Percentiles rank a stretch among this genome's conserved stretches.
Evolutionary conservation across 495 filamentous ascomycete genomes (phyloP).

Genomic region (Aspergillus ellipticus): DNA sequence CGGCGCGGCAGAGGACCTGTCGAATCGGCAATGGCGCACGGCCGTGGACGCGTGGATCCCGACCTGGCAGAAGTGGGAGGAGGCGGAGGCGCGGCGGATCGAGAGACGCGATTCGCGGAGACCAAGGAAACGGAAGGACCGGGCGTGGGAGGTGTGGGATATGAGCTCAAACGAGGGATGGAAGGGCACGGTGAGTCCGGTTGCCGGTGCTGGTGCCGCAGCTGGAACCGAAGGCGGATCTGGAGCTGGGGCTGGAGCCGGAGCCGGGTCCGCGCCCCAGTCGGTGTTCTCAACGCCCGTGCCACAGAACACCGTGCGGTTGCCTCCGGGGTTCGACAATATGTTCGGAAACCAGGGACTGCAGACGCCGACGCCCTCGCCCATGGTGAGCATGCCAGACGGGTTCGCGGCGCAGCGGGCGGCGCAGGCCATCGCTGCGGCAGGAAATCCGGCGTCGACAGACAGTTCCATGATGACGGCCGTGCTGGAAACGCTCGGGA

Average conservation of each 20-base stretch:
- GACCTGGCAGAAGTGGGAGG: slow-evolving; percentile 42
- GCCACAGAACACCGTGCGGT: slow-evolving; percentile 17
- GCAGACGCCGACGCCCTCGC: slow-evolving; percentile 2
- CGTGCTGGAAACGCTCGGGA: slow-evolving; percentile 34
- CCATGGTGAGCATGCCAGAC: background rate
- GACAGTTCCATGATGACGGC: slow-evolving; percentile 29
- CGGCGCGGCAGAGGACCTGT: slow-evolving; percentile 26
- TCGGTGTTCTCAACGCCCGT: slow-evolving; percentile 1
- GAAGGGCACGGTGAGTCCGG: slow-evolving; percentile 12
- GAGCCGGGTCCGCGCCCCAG: background rate
- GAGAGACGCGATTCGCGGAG: slow-evolving; percentile 40
- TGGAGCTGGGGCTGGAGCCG: background rate
- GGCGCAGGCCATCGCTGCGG: background rate
- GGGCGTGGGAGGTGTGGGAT: slow-evolving; percentile 10
- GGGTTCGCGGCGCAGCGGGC: background rate
- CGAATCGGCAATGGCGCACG: slow-evolving; percentile 40
- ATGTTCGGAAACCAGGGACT: slow-evolving; percentile 29
- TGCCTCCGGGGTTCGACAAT: slow-evolving; percentile 38
- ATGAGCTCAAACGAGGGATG: background rate
- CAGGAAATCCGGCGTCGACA: background rate
- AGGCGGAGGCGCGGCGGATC: slow-evolving; percentile 37
- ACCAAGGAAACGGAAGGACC: slow-evolving; percentile 35
- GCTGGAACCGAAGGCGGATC: too few relatives aligned
- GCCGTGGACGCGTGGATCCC: slow-evolving; percentile 44
- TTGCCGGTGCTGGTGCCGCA: background rate